Percentiles rank a stretch among this genome's conserved stretches.
Evolutionary conservation across 2,329 filamentous ascomycete genomes (phyloP).

Genomic region (Cryphonectria parasitica): DNA sequence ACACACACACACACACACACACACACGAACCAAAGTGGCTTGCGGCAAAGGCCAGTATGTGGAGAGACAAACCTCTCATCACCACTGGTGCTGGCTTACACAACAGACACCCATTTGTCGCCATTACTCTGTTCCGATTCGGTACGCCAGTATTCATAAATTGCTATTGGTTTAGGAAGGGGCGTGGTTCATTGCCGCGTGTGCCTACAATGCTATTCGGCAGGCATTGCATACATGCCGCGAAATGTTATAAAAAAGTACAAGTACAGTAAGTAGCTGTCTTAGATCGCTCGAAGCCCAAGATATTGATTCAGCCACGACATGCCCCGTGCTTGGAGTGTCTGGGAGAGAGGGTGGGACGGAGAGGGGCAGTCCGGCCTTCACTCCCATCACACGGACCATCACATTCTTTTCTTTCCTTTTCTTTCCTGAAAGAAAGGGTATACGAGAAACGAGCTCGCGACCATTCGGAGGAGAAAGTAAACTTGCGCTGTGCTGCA

Average conservation of each 20-base stretch:
- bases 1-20: not conserved
- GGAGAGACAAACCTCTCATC: not conserved
- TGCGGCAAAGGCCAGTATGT: not conserved
- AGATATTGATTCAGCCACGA: not conserved
- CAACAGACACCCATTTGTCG: not conserved
- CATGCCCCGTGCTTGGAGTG: not conserved
- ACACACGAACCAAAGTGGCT: not conserved
- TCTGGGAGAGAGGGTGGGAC: too few species aligned
- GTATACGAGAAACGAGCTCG: not conserved
- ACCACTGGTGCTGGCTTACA: not conserved
- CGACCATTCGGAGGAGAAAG: not conserved
- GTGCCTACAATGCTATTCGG: not conserved
- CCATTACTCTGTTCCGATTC: not conserved
- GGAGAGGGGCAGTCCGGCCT: not conserved
- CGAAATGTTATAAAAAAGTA: not conserved
- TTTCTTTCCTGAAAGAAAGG: not conserved
- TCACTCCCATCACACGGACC: not conserved
- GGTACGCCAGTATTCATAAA: not conserved
- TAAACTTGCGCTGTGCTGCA: not conserved
- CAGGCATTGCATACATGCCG: not conserved
- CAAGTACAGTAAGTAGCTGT: not conserved
- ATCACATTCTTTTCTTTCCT: not conserved
- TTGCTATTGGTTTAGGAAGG: not conserved
- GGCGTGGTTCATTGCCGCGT: not conserved
- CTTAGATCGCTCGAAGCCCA: not conserved